A percentile compares a stretch with the other conserved stretches of the same genome.
These are phyloP conservation scores for Gynochthodes officinalis DNA, from an alignment of 257 asterid genomes.

Conservation along the genomic window DNA sequence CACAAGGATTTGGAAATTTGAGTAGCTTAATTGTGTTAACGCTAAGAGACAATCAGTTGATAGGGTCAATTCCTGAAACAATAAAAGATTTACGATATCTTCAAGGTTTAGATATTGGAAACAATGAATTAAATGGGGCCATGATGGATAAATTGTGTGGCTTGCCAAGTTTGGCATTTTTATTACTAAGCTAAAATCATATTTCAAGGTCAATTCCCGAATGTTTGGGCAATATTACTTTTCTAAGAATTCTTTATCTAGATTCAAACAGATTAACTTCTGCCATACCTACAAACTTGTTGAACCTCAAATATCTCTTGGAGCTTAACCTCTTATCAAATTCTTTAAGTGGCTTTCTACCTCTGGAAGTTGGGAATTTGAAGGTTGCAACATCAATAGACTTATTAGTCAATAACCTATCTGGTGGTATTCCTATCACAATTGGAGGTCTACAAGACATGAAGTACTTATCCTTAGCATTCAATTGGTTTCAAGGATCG, in stretches of 20 bases:
- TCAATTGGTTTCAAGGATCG: constrained; percentile 27
- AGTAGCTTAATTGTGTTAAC: constrained; percentile 2
- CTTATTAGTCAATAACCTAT: constrained; percentile 31
- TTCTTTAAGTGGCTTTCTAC: constrained; percentile 24
- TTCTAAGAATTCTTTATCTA: constrained; percentile 25
- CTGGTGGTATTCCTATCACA: constrained; percentile 30
- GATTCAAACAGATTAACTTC: constrained; percentile 25
- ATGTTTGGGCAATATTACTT: constrained; percentile 32
- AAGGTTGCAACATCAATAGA: constrained; percentile 12
- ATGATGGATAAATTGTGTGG: background rate
- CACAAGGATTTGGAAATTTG: constrained; percentile 27
- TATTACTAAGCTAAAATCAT: constrained; percentile 14
- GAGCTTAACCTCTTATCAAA: constrained; percentile 34
- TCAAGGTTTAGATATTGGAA: background rate
- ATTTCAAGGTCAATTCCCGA: constrained; percentile 27
- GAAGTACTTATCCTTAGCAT: constrained; percentile 28
- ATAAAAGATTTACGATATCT: background rate
- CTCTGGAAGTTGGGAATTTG: constrained; percentile 28
- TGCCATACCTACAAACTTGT: constrained; percentile 24
- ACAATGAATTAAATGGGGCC: constrained; percentile 8
- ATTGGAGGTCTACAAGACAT: constrained; percentile 20
- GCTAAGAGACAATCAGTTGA: constrained; percentile 3
- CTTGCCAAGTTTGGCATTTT: background rate
- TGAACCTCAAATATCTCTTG: constrained; percentile 27
- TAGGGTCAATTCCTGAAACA: constrained; percentile 12